Evolutionary conservation across 805 yeast species (phyloP), one percentile per base, ranked within the genome.

Genomic region (Sugiyamaella mastotermitis): DNA sequence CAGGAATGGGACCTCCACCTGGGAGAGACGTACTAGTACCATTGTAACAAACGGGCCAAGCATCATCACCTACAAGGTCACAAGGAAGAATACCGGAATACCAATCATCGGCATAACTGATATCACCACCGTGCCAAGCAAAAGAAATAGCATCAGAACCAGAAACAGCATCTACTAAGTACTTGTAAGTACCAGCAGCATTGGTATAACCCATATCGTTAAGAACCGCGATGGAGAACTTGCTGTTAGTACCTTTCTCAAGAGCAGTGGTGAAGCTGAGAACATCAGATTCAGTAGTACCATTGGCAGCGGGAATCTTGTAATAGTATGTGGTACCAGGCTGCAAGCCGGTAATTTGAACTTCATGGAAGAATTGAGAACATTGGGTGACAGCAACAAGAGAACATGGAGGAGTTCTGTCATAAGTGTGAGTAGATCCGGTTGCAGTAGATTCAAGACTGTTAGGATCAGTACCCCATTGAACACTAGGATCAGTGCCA

Each of bases 101-200:
- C 55, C 55, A 50, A 5, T 45, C 27, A 31, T 51, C 55, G 6
- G 55, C 55, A 24, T 51, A 50, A 8, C 49, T 48, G 26, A 51
- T 29, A 28, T 50, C 55, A 28, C 55, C 55, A 3, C 50, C 49
- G 33, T 43, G 47, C 47, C 47, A 42, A 16, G 32, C 30, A 35
- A 35, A 33, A 16, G 33, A 31, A 28, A 30, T 29, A 6, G 30
- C 22, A 20, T 29, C 37, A 3, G 30, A n/a, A 3, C 25, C 41
- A 3, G 26, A 24, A 25, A 32, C 38, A 18, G 41, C 39, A 13
- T 35, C 29, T 11, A 37, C 29, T 18, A 37, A n/a, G 13, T 27
- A 21, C 31, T 40, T 20, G 25, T 37, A 33, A 15, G 34, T 25
- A 31, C 45, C 42, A 8, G 13, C n/a, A 20, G 42, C 41, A 22